Evolutionary conservation across 139 green algal species (phyloP).

Genomic region (Chlorella vulgaris): DNA sequence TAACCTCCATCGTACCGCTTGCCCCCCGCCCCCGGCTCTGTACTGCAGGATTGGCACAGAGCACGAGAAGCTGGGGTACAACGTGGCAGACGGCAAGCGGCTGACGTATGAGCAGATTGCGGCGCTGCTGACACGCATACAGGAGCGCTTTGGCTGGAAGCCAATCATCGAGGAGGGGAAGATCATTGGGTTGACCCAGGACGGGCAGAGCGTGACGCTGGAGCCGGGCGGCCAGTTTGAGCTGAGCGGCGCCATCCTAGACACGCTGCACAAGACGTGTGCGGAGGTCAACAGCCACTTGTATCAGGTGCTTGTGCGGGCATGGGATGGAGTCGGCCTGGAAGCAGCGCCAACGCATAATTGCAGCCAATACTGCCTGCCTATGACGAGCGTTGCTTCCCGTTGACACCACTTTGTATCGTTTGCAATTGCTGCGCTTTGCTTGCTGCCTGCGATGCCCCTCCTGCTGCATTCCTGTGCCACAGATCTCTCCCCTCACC

Average conservation of each 20-base stretch:
- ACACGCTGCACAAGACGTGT: conserved; percentile 92
- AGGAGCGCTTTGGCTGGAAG: conserved; percentile 83
- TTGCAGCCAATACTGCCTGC: no score
- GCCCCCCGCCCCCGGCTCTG: no score
- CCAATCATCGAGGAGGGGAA: conserved; percentile 86
- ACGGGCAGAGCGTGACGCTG: conserved; percentile 89
- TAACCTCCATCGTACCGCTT: no score
- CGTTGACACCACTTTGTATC: no score
- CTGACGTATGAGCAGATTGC: conserved; percentile 84
- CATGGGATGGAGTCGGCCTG: neutral
- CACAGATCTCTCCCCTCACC: no score
- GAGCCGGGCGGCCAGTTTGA: conserved; percentile 99
- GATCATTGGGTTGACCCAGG: conserved; percentile 80
- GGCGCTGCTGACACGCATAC: conserved; percentile 77
- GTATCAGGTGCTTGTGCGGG: conserved; percentile 51
- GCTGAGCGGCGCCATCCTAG: conserved; percentile 90
- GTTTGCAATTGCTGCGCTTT: no score
- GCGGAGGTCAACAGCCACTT: conserved; percentile 97
- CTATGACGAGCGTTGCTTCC: no score
- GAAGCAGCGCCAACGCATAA: no score
- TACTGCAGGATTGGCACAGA: conserved; percentile 95
- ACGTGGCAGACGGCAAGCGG: conserved; percentile 63
- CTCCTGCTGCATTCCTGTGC: no score
- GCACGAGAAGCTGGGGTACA: conserved; percentile 98
- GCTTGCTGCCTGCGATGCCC: no score